Evolutionary conservation across 495 filamentous ascomycete species (phyloP), one percentile per base, ranked within the genome.

Genomic region (Aspergillus sclerotioniger): DNA sequence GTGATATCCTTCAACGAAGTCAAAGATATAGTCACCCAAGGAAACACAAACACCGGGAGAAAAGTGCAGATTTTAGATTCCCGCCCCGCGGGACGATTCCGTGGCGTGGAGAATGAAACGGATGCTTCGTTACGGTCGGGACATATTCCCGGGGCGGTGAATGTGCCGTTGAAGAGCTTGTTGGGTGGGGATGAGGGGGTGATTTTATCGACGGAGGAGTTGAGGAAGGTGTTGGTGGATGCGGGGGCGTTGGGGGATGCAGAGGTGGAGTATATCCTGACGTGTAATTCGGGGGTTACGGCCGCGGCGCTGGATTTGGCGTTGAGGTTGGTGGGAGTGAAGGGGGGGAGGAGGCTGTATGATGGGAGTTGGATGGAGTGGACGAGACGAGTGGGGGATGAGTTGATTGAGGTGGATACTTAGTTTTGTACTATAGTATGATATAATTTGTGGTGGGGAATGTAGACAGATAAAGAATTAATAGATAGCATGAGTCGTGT

Each of bases 361-460:
- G 71, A 74, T 66, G 71, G 71, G 9, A 74, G 71, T 51, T 74
- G 71, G 71, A 65, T 62, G 46, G 71, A 74, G 44, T 74, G 71
- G 71, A 62, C 55, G 15, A 59, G 64, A 10, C 54, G 59, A 55
- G 65, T 46, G 9, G 57, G 63, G 9, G 54, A 56, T 20, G 46
- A 32, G 8, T 16, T 66, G 19, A 51, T 63, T 25, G 48, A 51
- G 31, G 10, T 33, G 0, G 56, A 57, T 53, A 31, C 10, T 20
- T 15, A 10, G 16, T 16, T 2, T 25, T 10, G 28, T n/a, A n/a
- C n/a, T n/a, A n/a, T n/a, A n/a, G n/a, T n/a, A n/a, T n/a, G n/a
- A n/a, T n/a, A n/a, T n/a, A n/a, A n/a, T n/a, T n/a, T n/a, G n/a
- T n/a, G 25, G 25, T 25, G 5, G 25, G 25, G 25, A 25, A 25